These are phyloP conservation scores for Penicillium hordei DNA, from an alignment of 2,329 filamentous ascomycete species.

Conservation along the genomic window DNA sequence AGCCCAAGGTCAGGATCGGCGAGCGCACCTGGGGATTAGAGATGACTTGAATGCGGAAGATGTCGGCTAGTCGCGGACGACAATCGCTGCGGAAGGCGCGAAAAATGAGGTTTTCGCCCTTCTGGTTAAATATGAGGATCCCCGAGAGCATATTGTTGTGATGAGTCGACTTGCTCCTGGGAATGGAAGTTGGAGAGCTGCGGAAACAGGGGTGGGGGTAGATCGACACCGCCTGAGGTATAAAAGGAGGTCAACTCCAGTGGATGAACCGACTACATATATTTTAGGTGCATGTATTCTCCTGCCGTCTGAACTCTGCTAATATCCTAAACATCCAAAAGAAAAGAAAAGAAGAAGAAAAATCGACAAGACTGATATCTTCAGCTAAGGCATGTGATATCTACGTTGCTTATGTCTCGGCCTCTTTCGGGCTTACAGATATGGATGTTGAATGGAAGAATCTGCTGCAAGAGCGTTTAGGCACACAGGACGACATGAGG, in stretches of 20 bases:
- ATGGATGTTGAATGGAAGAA: constrained; percentile 27
- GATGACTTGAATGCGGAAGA: constrained; percentile 99
- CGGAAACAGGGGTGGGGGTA: constrained; percentile 16
- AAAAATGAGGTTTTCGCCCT: constrained; percentile 99
- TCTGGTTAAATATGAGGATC: constrained; percentile 98
- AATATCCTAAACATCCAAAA: too few species aligned
- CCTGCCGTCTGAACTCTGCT: too few species aligned
- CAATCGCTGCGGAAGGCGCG: constrained; percentile 98
- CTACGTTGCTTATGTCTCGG: constrained; percentile 28
- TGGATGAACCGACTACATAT: neutral
- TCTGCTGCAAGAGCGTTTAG: constrained; percentile 22
- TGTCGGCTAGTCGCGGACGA: constrained; percentile 92
- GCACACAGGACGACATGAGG: constrained; percentile 17
- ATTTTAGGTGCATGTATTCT: too few species aligned
- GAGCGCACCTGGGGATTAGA: constrained; percentile 97
- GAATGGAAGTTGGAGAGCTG: constrained; percentile 14
- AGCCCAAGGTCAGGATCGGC: constrained; percentile 93
- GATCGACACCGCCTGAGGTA: constrained; percentile 22
- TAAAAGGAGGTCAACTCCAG: constrained; percentile 8
- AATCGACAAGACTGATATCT: too few species aligned
- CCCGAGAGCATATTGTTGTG: constrained; percentile 80
- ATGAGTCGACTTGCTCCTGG: constrained; percentile 10
- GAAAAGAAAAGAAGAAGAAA: too few species aligned
- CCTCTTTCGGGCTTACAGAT: constrained; percentile 22
- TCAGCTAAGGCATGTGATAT: too few species aligned